Evolutionary conservation across 257 asterid species (phyloP), one percentile per base, ranked within the genome.

Genomic region (Solanum dulcamara): DNA sequence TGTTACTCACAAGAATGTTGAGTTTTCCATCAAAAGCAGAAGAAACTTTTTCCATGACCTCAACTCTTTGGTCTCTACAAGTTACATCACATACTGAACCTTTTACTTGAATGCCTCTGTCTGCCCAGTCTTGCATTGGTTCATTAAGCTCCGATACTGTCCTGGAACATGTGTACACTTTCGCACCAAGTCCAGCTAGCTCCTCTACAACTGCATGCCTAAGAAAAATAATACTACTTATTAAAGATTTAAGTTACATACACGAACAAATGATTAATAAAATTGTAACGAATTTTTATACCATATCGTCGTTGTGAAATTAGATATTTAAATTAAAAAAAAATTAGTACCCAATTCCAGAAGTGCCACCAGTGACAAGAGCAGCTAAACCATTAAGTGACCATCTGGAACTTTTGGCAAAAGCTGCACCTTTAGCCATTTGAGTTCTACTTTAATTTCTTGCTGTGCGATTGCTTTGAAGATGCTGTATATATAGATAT

Each of bases 311-410:
- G 1, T 55, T 10, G 0, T n/a, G 4, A 37, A 20, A 22, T 4
- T 74, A 40, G 14, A 75, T 17, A 24, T 2, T 14, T 4, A 33
- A 15, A 53, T 10, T 13, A 10, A n/a, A 8, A 75, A 80, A 50
- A 28, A 7, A 7, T n/a, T 55, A 68, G 38, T 68, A 96, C 99
- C 99, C 98, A 64, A 96, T 96, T 50, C 99, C 99, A 12, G 97
- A 94, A 67, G 99, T 94, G 89, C 99, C 98, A 24, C 99, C 99
- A 86, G 98, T 94, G 88, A 96, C 98, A 22, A 96, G 92, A 75
- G 98, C 99, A 40, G 92, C 90, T 93, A 85, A 84, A 85, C 97
- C 97, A 48, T 92, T 87, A 80, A 93, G 96, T 10, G 98, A 94
- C 99, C 99, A 96, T 87, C 98, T 89, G 13, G 98, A 90, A 68